Evolutionary conservation across 1,284 basidiomycete genomes (phyloP).

Genomic region (Ceratobasidium sp.): DNA sequence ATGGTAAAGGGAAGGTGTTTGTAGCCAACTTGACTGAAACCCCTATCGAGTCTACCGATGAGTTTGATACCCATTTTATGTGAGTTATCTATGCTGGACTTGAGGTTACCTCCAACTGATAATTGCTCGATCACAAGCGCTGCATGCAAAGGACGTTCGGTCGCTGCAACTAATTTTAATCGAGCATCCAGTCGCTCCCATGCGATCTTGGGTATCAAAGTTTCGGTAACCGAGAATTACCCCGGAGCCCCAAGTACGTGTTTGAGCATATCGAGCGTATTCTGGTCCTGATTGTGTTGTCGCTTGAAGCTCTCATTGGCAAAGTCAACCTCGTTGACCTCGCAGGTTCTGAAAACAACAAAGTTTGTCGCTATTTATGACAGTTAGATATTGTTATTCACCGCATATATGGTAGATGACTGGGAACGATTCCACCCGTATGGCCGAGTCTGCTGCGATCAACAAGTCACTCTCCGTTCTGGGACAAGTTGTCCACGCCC

Average conservation of each 20-base stretch:
- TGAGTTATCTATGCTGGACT: not conserved
- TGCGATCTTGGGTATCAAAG: slow-evolving; percentile 76
- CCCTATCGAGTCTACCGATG: slow-evolving; percentile 21
- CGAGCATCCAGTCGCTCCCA: slow-evolving; percentile 81
- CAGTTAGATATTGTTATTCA: slow-evolving; percentile 9
- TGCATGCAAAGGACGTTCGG: slow-evolving; percentile 66
- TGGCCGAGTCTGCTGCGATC: slow-evolving; percentile 83
- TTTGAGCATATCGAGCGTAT: slow-evolving; percentile 11
- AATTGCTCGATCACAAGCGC: not conserved
- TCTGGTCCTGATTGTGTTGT: not conserved
- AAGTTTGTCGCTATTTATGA: slow-evolving; percentile 52
- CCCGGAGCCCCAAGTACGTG: slow-evolving; percentile 39
- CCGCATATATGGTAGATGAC: slow-evolving; percentile 58
- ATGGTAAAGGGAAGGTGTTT: slow-evolving; percentile 74
- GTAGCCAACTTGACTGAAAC: slow-evolving; percentile 70
- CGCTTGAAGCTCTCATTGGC: slow-evolving; percentile 60
- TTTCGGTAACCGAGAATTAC: slow-evolving; percentile 48
- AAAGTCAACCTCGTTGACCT: slow-evolving; percentile 86
- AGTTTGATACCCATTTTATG: slow-evolving; percentile 37
- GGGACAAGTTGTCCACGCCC: slow-evolving; percentile 81
- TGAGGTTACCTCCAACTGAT: not conserved
- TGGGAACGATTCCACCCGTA: slow-evolving; percentile 78
- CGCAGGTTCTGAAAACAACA: slow-evolving; percentile 88
- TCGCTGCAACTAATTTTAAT: slow-evolving; percentile 82
- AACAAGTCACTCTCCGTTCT: slow-evolving; percentile 84